These are phyloP conservation scores for Cryptococcus neoformans DNA, from an alignment of 1,284 basidiomycete species.

Conservation along the genomic window DNA sequence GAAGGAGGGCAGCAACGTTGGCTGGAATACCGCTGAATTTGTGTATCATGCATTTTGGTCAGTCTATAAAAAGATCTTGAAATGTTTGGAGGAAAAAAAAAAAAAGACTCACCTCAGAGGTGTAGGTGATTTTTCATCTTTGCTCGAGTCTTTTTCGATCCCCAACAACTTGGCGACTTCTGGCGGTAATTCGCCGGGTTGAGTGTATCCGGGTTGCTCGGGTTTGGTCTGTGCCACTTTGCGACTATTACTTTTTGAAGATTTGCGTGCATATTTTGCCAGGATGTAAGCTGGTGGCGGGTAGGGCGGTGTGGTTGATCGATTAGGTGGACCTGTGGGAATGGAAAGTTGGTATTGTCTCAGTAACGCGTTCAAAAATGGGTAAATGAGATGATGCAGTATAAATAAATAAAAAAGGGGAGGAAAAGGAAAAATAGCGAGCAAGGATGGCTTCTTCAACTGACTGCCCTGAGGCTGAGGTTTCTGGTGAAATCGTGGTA, in stretches of 20 bases:
- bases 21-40: background rate
- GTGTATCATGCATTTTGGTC: background rate
- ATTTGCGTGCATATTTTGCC: background rate
- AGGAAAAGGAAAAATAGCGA: background rate
- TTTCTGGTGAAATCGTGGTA: too few relatives aligned
- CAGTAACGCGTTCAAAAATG: background rate
- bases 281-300: conserved; percentile 7
- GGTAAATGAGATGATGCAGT: too few relatives aligned
- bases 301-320: conserved; percentile 10
- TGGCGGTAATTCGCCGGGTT: conserved; percentile 29
- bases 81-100: too few relatives aligned
- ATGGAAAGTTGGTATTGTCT: background rate
- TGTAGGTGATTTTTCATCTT: background rate
- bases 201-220: too few relatives aligned
- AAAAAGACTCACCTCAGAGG: too few relatives aligned
- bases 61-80: background rate
- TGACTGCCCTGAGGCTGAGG: conserved; percentile 2
- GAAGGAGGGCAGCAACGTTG: background rate
- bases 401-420: background rate
- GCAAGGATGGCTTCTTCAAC: conserved; percentile 13
- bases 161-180: conserved; percentile 44
- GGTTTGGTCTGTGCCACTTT: too few relatives aligned
- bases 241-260: too few relatives aligned
- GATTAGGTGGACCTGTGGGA: background rate
- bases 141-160: conserved; percentile 8